A percentile compares a stretch with the other conserved stretches of the same genome.
These are phyloP conservation scores for Eucalyptus marginata DNA, from an alignment of 345 rosid species.

Conservation along the genomic window DNA sequence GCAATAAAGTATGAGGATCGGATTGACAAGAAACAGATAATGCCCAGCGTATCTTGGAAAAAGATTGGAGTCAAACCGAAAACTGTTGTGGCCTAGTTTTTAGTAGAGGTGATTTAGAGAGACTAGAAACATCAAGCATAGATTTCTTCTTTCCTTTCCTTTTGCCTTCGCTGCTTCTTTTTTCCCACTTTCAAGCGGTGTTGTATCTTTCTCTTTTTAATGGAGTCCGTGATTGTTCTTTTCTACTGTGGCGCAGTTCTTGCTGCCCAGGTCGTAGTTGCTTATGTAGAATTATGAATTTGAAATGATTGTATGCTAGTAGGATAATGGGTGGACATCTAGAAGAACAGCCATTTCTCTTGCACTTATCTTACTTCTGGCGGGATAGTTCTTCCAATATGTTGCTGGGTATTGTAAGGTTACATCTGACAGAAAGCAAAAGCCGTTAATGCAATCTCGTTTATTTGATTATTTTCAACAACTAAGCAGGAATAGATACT, in stretches of 20 bases:
- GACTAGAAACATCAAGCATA: background rate
- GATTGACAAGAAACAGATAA: conserved; percentile 78
- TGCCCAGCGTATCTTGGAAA: conserved; percentile 93
- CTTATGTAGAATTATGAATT: background rate
- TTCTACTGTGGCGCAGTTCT: background rate
- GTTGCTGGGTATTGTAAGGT: background rate
- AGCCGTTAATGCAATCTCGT: background rate
- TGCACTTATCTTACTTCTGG: background rate
- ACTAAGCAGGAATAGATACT: background rate
- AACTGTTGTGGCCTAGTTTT: conserved; percentile 37
- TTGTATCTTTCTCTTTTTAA: background rate
- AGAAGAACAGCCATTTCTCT: background rate
- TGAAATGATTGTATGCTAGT: background rate
- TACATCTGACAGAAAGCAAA: background rate
- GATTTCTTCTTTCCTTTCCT: background rate
- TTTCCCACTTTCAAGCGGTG: background rate
- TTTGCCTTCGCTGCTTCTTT: background rate
- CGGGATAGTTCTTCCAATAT: background rate
- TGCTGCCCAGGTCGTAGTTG: background rate
- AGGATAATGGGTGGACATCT: background rate
- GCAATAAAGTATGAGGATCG: conserved; percentile 73
- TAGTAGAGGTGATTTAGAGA: background rate
- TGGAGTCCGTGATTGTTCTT: background rate
- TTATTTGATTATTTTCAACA: background rate
- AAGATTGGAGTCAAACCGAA: conserved; percentile 76